Conservation (phyloP, 306 rosid species). For the Dryas octopetala region DNA sequence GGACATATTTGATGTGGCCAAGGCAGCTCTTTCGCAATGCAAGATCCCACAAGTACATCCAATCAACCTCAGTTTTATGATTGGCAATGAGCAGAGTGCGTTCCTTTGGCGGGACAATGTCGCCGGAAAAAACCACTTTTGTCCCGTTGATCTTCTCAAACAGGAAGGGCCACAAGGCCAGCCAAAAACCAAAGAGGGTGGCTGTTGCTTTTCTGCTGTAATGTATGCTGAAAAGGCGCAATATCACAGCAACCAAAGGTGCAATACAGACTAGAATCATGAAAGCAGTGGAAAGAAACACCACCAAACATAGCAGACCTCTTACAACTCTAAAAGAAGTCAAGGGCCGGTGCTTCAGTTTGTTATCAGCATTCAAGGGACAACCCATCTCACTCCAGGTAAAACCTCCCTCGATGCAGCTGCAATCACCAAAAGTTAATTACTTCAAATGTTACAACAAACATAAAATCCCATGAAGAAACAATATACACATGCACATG, state of each 20-base stretch:
- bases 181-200: constrained; percentile 66
- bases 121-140: constrained; percentile 78
- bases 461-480: neutral
- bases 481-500: neutral
- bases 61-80: constrained; percentile 96
- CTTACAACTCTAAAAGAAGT: constrained; percentile 63
- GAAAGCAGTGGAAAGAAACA: constrained; percentile 83
- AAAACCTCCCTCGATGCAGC: constrained; percentile 43
- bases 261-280: constrained; percentile 65
- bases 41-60: constrained; percentile 99
- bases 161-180: constrained; percentile 82
- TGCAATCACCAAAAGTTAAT: constrained; percentile 32
- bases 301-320: constrained; percentile 74
- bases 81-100: constrained; percentile 83
- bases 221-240: constrained; percentile 55
- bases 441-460: neutral
- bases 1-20: constrained; percentile 80
- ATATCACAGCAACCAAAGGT: constrained; percentile 45
- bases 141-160: constrained; percentile 85
- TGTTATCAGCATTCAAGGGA: constrained; percentile 42
- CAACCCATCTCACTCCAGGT: constrained; percentile 63
- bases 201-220: constrained; percentile 73
- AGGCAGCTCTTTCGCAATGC: constrained; percentile 78
- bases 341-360: constrained; percentile 61
- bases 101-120: constrained; percentile 63